These are phyloP conservation scores for Jatropha podagrica DNA, from an alignment of 441 rosid genomes.

Conservation along the genomic window DNA sequence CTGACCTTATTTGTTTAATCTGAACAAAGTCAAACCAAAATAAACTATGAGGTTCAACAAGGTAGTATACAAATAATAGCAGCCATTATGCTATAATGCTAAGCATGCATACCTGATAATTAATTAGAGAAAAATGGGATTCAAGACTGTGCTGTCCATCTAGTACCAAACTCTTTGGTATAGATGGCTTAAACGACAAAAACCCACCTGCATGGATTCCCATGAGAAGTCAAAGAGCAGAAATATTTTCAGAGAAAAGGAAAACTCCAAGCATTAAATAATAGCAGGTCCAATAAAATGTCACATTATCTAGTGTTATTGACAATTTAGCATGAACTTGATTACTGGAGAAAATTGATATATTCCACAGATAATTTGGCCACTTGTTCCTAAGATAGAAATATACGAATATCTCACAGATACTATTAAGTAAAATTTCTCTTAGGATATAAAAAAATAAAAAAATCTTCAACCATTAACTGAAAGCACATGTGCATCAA, in stretches of 20 bases:
- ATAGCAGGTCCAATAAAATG: not conserved
- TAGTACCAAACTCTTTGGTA: slow-evolving; percentile 80
- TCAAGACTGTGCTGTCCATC: slow-evolving; percentile 80
- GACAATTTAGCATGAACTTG: slow-evolving; percentile 1
- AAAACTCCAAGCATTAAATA: slow-evolving; percentile 10
- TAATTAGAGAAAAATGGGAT: slow-evolving; percentile 76
- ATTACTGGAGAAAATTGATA: not conserved
- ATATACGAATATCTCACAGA: not conserved
- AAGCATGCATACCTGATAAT: slow-evolving; percentile 70
- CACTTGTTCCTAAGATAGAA: not conserved
- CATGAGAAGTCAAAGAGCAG: slow-evolving; percentile 24
- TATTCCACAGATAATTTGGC: not conserved
- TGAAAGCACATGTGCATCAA: not conserved
- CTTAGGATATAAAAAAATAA: too few species aligned
- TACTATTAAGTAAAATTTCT: not conserved
- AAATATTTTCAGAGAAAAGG: slow-evolving; percentile 14
- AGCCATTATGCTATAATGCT: slow-evolving; percentile 24
- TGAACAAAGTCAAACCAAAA: slow-evolving; percentile 35
- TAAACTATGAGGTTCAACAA: slow-evolving; percentile 28
- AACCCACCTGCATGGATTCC: slow-evolving; percentile 73
- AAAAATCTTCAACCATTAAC: slow-evolving; percentile 6
- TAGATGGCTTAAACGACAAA: slow-evolving; percentile 83
- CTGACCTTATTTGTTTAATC: slow-evolving; percentile 92
- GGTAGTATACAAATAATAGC: slow-evolving; percentile 8
- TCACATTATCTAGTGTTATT: too few species aligned